These are phyloP conservation scores for Fusarium sp. DNA, from an alignment of 2,329 filamentous ascomycete genomes.

Conservation along the genomic window DNA sequence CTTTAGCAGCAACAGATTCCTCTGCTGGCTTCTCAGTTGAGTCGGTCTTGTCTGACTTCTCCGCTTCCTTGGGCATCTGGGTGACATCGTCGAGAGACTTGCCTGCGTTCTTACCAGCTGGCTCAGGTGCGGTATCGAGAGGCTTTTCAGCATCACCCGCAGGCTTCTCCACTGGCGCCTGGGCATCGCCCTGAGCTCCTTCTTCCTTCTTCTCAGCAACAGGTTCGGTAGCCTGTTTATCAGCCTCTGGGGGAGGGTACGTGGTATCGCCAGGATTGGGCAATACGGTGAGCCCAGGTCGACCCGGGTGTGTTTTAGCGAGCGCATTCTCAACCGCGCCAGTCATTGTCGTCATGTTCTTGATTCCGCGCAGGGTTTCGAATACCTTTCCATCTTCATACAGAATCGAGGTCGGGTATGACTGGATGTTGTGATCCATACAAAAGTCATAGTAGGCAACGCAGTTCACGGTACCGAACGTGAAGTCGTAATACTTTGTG, in stretches of 20 bases:
- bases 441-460: slow-evolving; percentile 86
- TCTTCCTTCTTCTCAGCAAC: slow-evolving; percentile 37
- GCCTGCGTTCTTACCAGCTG: slow-evolving; percentile 35
- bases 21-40: slow-evolving; percentile 45
- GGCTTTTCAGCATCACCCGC: slow-evolving; percentile 38
- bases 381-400: slow-evolving; percentile 82
- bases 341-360: slow-evolving; percentile 75
- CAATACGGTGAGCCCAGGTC: slow-evolving; percentile 75
- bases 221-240: slow-evolving; percentile 20
- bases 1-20: slow-evolving; percentile 46
- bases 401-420: slow-evolving; percentile 82
- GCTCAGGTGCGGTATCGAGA: slow-evolving; percentile 13
- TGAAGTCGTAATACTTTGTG: slow-evolving; percentile 86
- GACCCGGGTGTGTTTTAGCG: slow-evolving; percentile 82
- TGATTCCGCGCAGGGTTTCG: slow-evolving; percentile 74
- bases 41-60: slow-evolving; percentile 43
- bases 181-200: slow-evolving; percentile 48
- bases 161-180: slow-evolving; percentile 52
- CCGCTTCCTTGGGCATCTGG: slow-evolving; percentile 48
- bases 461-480: slow-evolving; percentile 89
- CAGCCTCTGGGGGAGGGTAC: slow-evolving; percentile 48
- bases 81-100: slow-evolving; percentile 42
- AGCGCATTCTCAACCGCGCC: slow-evolving; percentile 80
- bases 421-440: slow-evolving; percentile 71
- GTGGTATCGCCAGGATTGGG: slow-evolving; percentile 77